Percentiles rank a stretch among this genome's conserved stretches.
Conservation (phyloP, 225 moss, liverwort and hornwort genomes). For the Sphagnum tenellum region DNA sequence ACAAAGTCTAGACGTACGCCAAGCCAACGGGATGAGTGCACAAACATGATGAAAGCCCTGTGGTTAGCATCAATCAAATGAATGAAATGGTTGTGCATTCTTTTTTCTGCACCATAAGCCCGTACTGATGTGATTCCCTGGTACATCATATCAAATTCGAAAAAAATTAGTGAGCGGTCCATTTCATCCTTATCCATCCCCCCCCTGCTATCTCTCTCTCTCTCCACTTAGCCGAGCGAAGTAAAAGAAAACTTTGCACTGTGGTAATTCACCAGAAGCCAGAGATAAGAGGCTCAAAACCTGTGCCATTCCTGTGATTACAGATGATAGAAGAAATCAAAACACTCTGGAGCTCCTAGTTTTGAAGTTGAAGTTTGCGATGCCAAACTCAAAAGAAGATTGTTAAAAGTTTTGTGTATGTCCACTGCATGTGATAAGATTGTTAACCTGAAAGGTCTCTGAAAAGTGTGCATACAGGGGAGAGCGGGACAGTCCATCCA, state of each 20-base stretch:
- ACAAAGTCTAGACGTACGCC: slow-evolving; percentile 81
- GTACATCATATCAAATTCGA: not conserved
- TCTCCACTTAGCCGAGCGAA: too few species aligned
- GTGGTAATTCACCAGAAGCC: not conserved
- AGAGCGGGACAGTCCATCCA: slow-evolving; percentile 85
- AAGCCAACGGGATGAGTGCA: slow-evolving; percentile 77
- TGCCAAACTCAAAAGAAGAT: not conserved
- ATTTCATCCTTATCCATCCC: too few species aligned
- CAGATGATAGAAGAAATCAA: not conserved
- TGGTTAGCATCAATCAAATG: slow-evolving; percentile 80
- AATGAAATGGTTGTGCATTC: slow-evolving; percentile 65
- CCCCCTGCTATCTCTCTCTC: too few species aligned
- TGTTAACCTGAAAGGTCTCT: slow-evolving; percentile 58
- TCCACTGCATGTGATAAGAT: not conserved
- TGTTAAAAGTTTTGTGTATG: not conserved
- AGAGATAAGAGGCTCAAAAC: not conserved
- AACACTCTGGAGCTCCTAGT: not conserved
- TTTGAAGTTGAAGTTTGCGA: not conserved
- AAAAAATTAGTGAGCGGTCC: too few species aligned
- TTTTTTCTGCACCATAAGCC: slow-evolving; percentile 53
- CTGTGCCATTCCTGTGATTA: not conserved
- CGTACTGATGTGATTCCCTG: slow-evolving; percentile 76
- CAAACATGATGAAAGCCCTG: slow-evolving; percentile 60
- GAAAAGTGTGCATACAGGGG: slow-evolving; percentile 85
- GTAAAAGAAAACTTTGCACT: too few species aligned